Base-by-base conservation (phyloP, 148 eudicot species). In the Beta vulgaris region DNA sequence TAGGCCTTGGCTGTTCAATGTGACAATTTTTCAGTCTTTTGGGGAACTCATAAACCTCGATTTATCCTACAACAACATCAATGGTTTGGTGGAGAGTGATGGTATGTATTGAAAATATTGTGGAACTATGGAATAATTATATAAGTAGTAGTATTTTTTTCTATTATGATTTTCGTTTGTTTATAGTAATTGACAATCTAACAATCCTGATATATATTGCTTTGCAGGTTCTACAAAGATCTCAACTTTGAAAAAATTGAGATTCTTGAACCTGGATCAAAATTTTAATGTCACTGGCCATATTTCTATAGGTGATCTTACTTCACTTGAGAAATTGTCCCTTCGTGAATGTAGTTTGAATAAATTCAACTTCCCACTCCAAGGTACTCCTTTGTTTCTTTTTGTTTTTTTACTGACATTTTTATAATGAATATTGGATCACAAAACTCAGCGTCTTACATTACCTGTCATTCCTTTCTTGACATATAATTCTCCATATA, bases 171-270 rank as follows among this genome's bases (percentile, higher is more conserved):
- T n/a, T n/a, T n/a, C n/a, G n/a, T n/a, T n/a, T n/a, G n/a, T n/a
- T n/a, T n/a, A n/a, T n/a, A n/a, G n/a, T n/a, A n/a, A n/a, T n/a
- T n/a, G n/a, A n/a, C n/a, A n/a, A n/a, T n/a, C n/a, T n/a, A n/a
- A n/a, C n/a, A n/a, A n/a, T n/a, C n/a, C n/a, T n/a, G n/a, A n/a
- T n/a, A n/a, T n/a, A n/a, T n/a, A n/a, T n/a, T n/a, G n/a, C n/a
- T n/a, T n/a, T n/a, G n/a, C n/a, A 69, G 55, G 72, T 43, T 67
- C 70, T 13, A 46, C 72, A 43, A 46, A 48, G 15, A 13, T 69
- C 2, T 15, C 57, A 43, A 44, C 54, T 13, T 44, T 69, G 72
- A 69, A 69, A 36, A 46, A 69, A 16, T 51, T 69, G 4, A 36
- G 39, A 34, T 5, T 11, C 4, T 29, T 69, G 57, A 69, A 69